A percentile compares a stretch with the other conserved stretches of the same genome.
Evolutionary conservation across 768 basidiomycete species (phyloP).

Genomic region (Mrakia hoshinonis): DNA sequence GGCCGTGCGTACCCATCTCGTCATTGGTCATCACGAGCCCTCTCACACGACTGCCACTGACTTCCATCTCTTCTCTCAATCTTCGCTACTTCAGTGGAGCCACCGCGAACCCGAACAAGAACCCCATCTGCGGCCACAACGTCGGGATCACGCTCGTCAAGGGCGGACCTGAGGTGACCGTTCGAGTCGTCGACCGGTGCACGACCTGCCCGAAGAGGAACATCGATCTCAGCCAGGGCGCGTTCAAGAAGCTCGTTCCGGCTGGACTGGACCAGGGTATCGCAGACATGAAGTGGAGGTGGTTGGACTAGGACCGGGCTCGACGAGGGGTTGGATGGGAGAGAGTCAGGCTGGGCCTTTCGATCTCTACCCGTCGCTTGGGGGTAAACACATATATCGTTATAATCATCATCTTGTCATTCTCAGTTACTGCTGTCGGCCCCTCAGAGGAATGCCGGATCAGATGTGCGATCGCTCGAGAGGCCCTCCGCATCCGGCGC

Average conservation of each 20-base stretch:
- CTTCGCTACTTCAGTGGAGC: slow-evolving; percentile 43
- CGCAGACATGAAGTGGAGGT: slow-evolving; percentile 30
- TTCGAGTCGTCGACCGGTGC: slow-evolving; percentile 58
- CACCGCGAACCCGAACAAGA: slow-evolving; percentile 57
- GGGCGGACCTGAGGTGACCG: slow-evolving; percentile 41
- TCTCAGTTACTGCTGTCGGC: too few species aligned
- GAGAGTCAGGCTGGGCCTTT: background rate
- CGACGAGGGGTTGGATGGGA: background rate
- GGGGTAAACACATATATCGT: too few species aligned
- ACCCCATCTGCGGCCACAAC: slow-evolving; percentile 59
- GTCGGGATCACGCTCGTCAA: slow-evolving; percentile 37
- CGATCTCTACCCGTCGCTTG: background rate
- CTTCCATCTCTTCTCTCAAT: background rate
- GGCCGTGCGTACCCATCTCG: slow-evolving; percentile 50
- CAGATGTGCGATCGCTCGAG: too few species aligned
- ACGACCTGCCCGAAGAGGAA: slow-evolving; percentile 44
- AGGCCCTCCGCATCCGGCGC: too few species aligned
- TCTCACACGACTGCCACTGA: too few species aligned
- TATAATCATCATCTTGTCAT: too few species aligned
- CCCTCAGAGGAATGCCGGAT: too few species aligned
- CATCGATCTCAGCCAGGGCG: slow-evolving; percentile 29
- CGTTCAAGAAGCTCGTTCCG: slow-evolving; percentile 27
- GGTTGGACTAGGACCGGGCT: slow-evolving; percentile 16
- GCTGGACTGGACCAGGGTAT: slow-evolving; percentile 29
- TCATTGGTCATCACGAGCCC: too few species aligned